Conservation (phyloP, 2,329 filamentous ascomycete genomes). For the Penicillium olsonii region DNA sequence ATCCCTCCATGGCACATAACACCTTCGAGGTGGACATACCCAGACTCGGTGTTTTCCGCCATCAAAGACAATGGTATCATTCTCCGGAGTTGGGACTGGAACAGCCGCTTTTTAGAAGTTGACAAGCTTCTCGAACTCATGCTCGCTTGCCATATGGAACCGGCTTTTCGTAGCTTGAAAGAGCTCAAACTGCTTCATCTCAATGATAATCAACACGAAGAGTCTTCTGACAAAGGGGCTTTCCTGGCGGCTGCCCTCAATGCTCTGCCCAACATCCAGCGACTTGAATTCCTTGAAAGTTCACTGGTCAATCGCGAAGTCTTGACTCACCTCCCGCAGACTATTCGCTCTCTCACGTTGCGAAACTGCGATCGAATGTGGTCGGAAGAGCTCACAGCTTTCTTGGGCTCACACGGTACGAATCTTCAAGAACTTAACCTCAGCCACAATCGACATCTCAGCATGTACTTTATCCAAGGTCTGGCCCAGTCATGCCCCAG, state of each 20-base stretch:
- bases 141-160: slow-evolving; percentile 55
- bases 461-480: slow-evolving; percentile 70
- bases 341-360: slow-evolving; percentile 68
- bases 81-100: slow-evolving; percentile 60
- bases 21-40: slow-evolving; percentile 66
- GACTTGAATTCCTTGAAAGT: slow-evolving; percentile 74
- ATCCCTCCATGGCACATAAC: slow-evolving; percentile 31
- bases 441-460: slow-evolving; percentile 77
- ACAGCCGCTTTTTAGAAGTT: slow-evolving; percentile 47
- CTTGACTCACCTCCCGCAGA: slow-evolving; percentile 67
- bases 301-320: slow-evolving; percentile 69
- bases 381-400: slow-evolving; percentile 65
- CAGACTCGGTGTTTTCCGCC: slow-evolving; percentile 63
- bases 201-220: slow-evolving; percentile 44
- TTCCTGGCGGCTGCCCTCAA: slow-evolving; percentile 51
- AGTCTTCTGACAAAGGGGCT: slow-evolving; percentile 31
- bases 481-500: slow-evolving; percentile 69
- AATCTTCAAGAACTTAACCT: slow-evolving; percentile 69
- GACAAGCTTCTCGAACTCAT: slow-evolving; percentile 47
- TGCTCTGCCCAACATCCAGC: slow-evolving; percentile 64
- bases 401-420: slow-evolving; percentile 67
- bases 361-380: slow-evolving; percentile 77
- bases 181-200: slow-evolving; percentile 42
- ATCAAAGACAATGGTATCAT: slow-evolving; percentile 54
- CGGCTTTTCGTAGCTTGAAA: slow-evolving; percentile 53